phyloP scores from a whole-genome alignment of 176 grass and related monocot genomes.

The Oryza officinalis region DNA sequence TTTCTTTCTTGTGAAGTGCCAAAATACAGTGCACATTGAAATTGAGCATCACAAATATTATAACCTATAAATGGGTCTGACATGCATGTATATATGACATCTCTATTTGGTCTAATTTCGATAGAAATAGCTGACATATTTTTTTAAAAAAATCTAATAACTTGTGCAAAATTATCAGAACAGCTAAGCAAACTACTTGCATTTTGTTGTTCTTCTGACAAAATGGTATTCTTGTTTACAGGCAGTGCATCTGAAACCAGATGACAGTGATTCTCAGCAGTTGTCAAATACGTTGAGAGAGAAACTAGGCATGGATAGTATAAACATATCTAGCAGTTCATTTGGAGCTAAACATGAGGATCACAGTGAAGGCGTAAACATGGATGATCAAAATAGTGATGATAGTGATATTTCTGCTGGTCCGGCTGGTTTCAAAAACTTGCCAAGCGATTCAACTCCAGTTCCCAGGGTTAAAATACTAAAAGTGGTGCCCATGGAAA shows the following conservation, averaged over 20 bases:
- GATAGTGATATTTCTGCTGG: conserved; percentile 56
- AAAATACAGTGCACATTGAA: conserved; percentile 1
- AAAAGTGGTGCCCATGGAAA: conserved; percentile 71
- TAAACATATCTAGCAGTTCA: conserved; percentile 58
- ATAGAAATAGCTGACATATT: neutral
- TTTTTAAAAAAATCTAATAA: neutral
- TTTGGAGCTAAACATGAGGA: conserved; percentile 51
- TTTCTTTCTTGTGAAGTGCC: neutral
- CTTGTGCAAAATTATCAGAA: neutral
- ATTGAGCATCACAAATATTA: neutral
- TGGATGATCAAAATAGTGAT: conserved; percentile 59
- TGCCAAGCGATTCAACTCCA: conserved; percentile 60
- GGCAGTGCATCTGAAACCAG: conserved; percentile 85
- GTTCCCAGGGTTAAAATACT: conserved; percentile 71
- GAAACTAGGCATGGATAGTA: conserved; percentile 53
- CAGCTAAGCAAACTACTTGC: neutral
- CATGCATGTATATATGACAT: neutral
- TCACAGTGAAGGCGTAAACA: conserved; percentile 42
- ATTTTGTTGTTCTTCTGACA: neutral
- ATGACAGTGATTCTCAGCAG: conserved; percentile 49
- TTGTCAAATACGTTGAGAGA: conserved; percentile 37
- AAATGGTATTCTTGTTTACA: conserved; percentile 39
- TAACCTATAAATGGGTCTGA: conserved; percentile 9
- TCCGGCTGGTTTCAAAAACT: conserved; percentile 53
- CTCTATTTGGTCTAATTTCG: conserved; percentile 7